Evolutionary conservation across 139 green algal species (phyloP), one percentile per base, ranked within the genome.

Genomic region (Nannochloris sp.): DNA sequence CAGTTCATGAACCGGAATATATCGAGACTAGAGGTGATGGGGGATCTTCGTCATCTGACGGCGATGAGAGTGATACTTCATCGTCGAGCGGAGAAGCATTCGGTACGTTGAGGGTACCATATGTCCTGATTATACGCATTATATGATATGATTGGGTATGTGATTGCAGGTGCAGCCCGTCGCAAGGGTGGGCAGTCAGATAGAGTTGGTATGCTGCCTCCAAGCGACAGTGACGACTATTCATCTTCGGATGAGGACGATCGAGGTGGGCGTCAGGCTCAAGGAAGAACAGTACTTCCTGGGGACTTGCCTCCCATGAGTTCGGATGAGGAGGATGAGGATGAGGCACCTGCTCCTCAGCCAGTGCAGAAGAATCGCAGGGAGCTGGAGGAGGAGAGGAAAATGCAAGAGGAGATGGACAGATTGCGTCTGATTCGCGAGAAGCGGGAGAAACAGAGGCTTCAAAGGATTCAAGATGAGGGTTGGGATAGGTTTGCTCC

Each of bases 401-500:
- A 87, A 53, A 76, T 89, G 12, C 49, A 59, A 30, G 79, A 76
- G 37, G 85, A 92, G 57, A 78, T 92, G 62, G 85, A 89, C 71
- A 68, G 85, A 2, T 65, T 92, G 62, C 64, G 81, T 67, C 49
- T 92, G 11, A 87, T 89, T 55, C 67, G 87, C 55, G 87, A 84
- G 69, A 70, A 84, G 81, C 85, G 68, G 5, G 86, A 93, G 76
- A 64, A 86, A 14, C 78, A 91, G 49, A 74, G 85, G 9, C 61
- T 78, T 37, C 75, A 85, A 64, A 78, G 86, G 40, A 89, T 93
- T 56, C 62, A 43, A 11, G 50, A 77, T 1, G 86, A 93, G 61
- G 86, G 86, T 48, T 93, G 77, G 75, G 86, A 93, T 63, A 69
- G 86, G 49, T 93, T 78, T 66, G 79, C 79, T 8, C 82, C 82